Base-by-base conservation (phyloP, 805 yeast species). In the Kluyveromyces dobzhanskii region DNA sequence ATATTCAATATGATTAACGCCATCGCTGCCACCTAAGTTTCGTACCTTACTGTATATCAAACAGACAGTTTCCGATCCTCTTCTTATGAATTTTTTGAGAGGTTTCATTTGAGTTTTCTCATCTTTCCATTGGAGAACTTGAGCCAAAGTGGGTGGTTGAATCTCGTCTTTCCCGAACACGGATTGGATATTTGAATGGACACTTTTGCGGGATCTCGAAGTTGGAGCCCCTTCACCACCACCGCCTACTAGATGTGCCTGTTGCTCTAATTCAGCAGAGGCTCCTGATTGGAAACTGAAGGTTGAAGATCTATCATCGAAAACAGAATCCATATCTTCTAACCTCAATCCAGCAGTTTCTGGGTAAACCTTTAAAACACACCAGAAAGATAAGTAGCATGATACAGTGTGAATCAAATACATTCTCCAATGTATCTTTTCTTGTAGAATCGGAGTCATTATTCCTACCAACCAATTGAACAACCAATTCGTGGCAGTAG, bases 401-500 rank as follows among this genome's bases (percentile, higher is more conserved):
- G 85, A 82, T 18, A 72, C 58, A 1, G 92, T 90, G 44, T 90
- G 96, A 39, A 87, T 71, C 47, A 88, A 62, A 58, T 88, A 87
- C 38, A 92, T 69, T 43, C 78, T 69, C 94, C 95, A 88, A 23
- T 73, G 69, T 50, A 87, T 83, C 5, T 62, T 39, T 49, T 81
- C 94, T 53, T 86, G 80, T 41, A 87, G 69, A 18, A 86, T 74
- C 2, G 97, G 97, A 0, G 95, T 85, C 75, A 83, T 74, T 61
- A 85, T 92, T 10, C 97, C 96, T 19, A 87, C 96, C 26, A 88
- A 64, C 67, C 86, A 88, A 62, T 87, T 87, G 66, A 85, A 87
- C 5, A 85, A 72, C 97, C 97, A 87, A 58, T 87, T 88, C 4
- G 94, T 75, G 1, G 95, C 95, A 1, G 96, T 87, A 0, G 94